These are phyloP conservation scores for Clonostachys byssicola DNA, from an alignment of 2,329 filamentous ascomycete species.

Conservation along the genomic window DNA sequence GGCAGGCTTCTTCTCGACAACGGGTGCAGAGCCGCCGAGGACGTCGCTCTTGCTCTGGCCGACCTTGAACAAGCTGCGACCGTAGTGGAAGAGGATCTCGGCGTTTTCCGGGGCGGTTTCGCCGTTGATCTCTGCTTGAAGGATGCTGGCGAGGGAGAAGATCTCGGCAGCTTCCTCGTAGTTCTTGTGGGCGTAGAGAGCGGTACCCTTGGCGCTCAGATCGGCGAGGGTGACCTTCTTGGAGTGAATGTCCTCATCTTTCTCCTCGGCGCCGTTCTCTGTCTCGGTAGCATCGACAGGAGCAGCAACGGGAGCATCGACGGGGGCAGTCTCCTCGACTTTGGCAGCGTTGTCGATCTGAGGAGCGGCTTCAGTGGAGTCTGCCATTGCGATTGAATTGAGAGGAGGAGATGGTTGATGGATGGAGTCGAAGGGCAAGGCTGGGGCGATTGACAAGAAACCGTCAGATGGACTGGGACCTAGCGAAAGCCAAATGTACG, in stretches of 20 bases:
- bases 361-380: conserved; percentile 11
- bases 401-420: conserved; percentile 1
- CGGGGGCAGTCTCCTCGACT: conserved; percentile 5
- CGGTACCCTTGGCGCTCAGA: conserved; percentile 74
- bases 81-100: conserved; percentile 91
- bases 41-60: conserved; percentile 94
- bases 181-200: conserved; percentile 85
- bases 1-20: conserved; percentile 32
- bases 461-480: too few relatives aligned
- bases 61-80: conserved; percentile 88
- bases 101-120: conserved; percentile 89
- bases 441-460: too few relatives aligned
- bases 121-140: conserved; percentile 88
- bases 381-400: conserved; percentile 14
- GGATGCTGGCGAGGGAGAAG: conserved; percentile 82
- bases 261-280: neutral
- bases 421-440: neutral
- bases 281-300: neutral
- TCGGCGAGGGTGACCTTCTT: conserved; percentile 67
- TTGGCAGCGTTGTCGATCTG: conserved; percentile 12
- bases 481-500: too few relatives aligned
- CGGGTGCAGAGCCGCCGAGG: conserved; percentile 72
- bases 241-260: conserved; percentile 40
- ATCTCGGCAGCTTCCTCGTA: conserved; percentile 82
- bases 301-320: conserved; percentile 3